These are phyloP conservation scores for Umbelopsis sp. DNA, from an alignment of 192 early-diverging fungal species.

Conservation along the genomic window DNA sequence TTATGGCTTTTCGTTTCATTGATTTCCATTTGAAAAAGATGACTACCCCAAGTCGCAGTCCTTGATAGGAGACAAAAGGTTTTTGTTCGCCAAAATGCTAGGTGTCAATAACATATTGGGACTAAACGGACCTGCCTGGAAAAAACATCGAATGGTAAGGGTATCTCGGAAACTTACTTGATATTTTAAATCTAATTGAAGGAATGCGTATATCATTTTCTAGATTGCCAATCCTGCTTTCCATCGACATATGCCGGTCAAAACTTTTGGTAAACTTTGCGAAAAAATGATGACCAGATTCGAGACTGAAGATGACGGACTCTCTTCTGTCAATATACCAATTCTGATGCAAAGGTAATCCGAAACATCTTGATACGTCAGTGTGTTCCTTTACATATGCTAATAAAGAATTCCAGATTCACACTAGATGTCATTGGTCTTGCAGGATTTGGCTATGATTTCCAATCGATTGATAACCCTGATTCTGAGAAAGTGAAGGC, in stretches of 20 bases:
- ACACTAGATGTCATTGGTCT: slow-evolving; percentile 38
- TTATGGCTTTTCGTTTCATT: no score
- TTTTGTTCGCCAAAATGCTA: neutral
- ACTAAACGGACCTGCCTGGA: slow-evolving; percentile 30
- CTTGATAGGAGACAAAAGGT: neutral
- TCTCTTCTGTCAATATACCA: neutral
- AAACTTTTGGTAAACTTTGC: slow-evolving; percentile 22
- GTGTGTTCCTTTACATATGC: neutral
- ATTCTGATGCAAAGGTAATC: neutral
- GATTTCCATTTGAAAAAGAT: neutral
- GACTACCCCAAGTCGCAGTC: neutral
- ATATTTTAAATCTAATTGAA: neutral
- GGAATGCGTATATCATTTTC: neutral
- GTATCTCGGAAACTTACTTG: neutral
- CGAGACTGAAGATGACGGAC: neutral
- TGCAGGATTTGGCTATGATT: slow-evolving; percentile 38
- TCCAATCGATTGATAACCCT: slow-evolving; percentile 19
- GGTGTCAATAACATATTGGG: slow-evolving; percentile 24
- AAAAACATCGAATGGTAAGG: slow-evolving; percentile 33
- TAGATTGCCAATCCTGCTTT: slow-evolving; percentile 34
- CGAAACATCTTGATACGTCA: neutral
- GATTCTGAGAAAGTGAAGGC: slow-evolving; percentile 14
- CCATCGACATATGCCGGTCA: slow-evolving; percentile 33
- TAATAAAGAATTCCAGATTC: neutral
- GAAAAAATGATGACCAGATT: slow-evolving; percentile 23